These are phyloP conservation scores for Aristolochia fimbriata DNA, from an alignment of 164 flowering plant species.

Conservation along the genomic window DNA sequence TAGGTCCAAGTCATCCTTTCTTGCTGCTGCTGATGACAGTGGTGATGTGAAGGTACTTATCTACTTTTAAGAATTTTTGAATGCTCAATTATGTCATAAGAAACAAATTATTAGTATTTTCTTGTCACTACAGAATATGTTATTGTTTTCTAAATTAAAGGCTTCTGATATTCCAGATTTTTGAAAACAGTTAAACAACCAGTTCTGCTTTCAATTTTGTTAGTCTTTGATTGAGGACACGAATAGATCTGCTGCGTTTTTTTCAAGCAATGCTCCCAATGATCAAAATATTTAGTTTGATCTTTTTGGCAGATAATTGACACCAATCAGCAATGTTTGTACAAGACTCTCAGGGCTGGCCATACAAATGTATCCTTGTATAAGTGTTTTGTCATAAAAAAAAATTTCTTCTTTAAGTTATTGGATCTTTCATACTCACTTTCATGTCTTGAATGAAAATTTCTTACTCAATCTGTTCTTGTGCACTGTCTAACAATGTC, in stretches of 20 bases:
- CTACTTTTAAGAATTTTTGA: background rate
- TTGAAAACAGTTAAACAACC: too few relatives aligned
- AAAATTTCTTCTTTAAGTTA: background rate
- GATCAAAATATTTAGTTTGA: conserved; percentile 7
- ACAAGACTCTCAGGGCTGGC: conserved; percentile 74
- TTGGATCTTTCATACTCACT: background rate
- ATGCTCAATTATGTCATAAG: too few relatives aligned
- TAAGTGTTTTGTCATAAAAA: background rate
- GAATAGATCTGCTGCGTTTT: too few relatives aligned
- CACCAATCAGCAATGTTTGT: conserved; percentile 50
- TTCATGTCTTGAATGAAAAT: background rate
- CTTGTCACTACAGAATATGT: too few relatives aligned
- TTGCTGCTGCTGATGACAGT: conserved; percentile 85
- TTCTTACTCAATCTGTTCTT: background rate
- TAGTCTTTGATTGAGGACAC: too few relatives aligned
- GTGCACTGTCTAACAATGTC: conserved; percentile 20
- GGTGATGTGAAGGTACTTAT: conserved; percentile 80
- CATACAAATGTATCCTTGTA: conserved; percentile 85
- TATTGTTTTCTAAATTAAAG: too few relatives aligned
- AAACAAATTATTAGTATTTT: too few relatives aligned
- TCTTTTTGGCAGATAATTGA: conserved; percentile 67
- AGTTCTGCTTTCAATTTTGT: too few relatives aligned
- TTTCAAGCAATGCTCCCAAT: too few relatives aligned
- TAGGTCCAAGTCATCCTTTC: conserved; percentile 67
- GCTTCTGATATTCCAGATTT: too few relatives aligned